Evolutionary conservation across 2,329 filamentous ascomycete genomes (phyloP), one percentile per base, ranked within the genome.

Genomic region (Cercospora sojina): DNA sequence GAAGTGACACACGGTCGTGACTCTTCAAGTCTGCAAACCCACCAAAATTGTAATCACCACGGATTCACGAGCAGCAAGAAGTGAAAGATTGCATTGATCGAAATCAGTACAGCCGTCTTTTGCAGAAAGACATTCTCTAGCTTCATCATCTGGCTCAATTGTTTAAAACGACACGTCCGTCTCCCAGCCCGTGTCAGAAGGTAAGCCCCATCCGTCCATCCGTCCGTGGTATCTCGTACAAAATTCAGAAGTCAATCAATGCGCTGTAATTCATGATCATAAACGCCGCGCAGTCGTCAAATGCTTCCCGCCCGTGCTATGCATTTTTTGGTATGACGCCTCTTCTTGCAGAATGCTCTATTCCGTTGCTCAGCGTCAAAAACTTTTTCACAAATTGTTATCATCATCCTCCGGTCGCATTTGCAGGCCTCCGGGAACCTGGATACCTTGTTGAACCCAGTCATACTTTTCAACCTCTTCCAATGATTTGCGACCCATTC

Each of bases 401-500:
- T 66, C 69, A 7, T 69, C 72, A 72, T 86, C 83, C 70, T 84
- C 85, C 64, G 85, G 82, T 35, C 83, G 80, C 72, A 81, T 80
- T 74, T 80, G 81, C 71, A 88, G 72, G 9, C 85, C 85, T 12
- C 83, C 83, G 16, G 90, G 85, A 3, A 96, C 86, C 68, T 84
- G 76, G 56, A 98, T 89, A 2, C 90, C 93, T 38, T 85, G 85
- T 60, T 82, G 84, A 2, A 98, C 91, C 93, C 93, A 99, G 16
- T 87, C 85, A 65, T 86, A 84, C 64, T 86, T 84, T 43, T 87
- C 87, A 43, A 97, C 89, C 71, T 91, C 89, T 57, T 89, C 86
- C 65, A 98, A 80, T 8, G 85, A 84, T 87, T 91, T 93, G 59
- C 95, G 86, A 65, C 82, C 82, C 69, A 88, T 91, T 56, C 91